A percentile compares a stretch with the other conserved stretches of the same genome.
Evolutionary conservation across 2,329 filamentous ascomycete species (phyloP).

Genomic region (Alternaria panax): DNA sequence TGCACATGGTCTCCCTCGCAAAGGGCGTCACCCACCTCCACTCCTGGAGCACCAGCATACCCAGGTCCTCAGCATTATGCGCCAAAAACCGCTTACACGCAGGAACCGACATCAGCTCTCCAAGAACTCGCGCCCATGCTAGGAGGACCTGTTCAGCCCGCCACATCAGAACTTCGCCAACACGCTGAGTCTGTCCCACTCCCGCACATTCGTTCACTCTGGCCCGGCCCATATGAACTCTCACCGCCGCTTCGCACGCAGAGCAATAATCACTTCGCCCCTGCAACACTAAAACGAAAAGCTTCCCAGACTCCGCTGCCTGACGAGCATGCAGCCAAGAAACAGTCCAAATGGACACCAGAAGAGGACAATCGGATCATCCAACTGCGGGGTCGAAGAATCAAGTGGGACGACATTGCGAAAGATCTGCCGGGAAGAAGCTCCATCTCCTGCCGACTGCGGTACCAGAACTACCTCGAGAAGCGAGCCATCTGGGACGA

Average conservation of each 20-base stretch:
- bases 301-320: slow-evolving; percentile 48
- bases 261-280: slow-evolving; percentile 43
- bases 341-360: slow-evolving; percentile 92
- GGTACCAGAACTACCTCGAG: slow-evolving; percentile 98
- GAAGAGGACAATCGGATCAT: slow-evolving; percentile 96
- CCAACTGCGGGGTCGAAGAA: slow-evolving; percentile 83
- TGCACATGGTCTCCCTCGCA: slow-evolving; percentile 48
- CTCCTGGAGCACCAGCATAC: slow-evolving; percentile 42
- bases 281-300: slow-evolving; percentile 47
- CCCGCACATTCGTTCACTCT: slow-evolving; percentile 49
- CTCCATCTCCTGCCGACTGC: slow-evolving; percentile 90
- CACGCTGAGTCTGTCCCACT: slow-evolving; percentile 50
- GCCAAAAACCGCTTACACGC: slow-evolving; percentile 36
- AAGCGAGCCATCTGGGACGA: slow-evolving; percentile 94
- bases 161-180: slow-evolving; percentile 48
- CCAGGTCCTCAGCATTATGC: slow-evolving; percentile 41
- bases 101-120: slow-evolving; percentile 37
- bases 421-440: slow-evolving; percentile 88
- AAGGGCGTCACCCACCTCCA: slow-evolving; percentile 42
- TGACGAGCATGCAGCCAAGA: slow-evolving; percentile 50
- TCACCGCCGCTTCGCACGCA: slow-evolving; percentile 30
- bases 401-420: slow-evolving; percentile 99
- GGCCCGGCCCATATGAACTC: slow-evolving; percentile 51
- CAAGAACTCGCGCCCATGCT: slow-evolving; percentile 39
- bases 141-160: slow-evolving; percentile 49